Conservation (phyloP, 352 stramenopile genomes). For the Phytopythium delawarense region DNA sequence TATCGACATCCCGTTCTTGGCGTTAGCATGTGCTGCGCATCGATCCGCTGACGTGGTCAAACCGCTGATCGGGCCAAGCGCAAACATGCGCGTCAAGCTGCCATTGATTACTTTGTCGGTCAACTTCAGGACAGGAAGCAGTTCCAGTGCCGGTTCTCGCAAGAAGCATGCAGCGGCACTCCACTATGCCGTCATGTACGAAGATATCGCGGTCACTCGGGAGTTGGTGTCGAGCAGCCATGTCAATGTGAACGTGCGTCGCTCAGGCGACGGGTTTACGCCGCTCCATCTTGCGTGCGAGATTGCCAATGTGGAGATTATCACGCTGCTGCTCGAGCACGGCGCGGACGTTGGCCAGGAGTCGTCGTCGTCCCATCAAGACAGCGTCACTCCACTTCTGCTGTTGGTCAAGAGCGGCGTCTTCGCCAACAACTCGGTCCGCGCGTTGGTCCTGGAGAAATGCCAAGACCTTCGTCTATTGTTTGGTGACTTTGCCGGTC, state of each 20-base stretch:
- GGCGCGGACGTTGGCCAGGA: conserved; percentile 46
- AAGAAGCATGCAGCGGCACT: conserved; percentile 50
- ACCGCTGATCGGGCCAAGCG: conserved; percentile 38
- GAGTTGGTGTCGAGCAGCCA: conserved; percentile 24
- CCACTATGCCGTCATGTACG: conserved; percentile 67
- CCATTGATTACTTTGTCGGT: conserved; percentile 24
- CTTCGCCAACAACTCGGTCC: conserved; percentile 40
- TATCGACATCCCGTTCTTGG: conserved; percentile 51
- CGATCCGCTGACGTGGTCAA: conserved; percentile 38
- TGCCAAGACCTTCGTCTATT: conserved; percentile 18
- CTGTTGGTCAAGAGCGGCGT: conserved; percentile 49
- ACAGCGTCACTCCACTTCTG: conserved; percentile 42
- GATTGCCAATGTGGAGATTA: conserved; percentile 43
- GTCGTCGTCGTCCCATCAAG: conserved; percentile 26
- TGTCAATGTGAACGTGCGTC: conserved; percentile 53
- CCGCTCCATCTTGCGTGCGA: conserved; percentile 63
- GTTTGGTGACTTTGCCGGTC: conserved; percentile 1
- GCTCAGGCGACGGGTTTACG: conserved; percentile 60
- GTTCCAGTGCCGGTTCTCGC: conserved; percentile 1
- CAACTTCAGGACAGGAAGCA: neutral
- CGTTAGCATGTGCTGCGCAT: conserved; percentile 45
- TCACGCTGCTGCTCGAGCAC: conserved; percentile 43
- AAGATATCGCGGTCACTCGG: conserved; percentile 34
- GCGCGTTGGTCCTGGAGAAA: conserved; percentile 29
- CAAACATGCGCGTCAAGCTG: conserved; percentile 58